Evolutionary conservation across 2,329 filamentous ascomycete genomes (phyloP).

Genomic region (Whalleya microplaca): DNA sequence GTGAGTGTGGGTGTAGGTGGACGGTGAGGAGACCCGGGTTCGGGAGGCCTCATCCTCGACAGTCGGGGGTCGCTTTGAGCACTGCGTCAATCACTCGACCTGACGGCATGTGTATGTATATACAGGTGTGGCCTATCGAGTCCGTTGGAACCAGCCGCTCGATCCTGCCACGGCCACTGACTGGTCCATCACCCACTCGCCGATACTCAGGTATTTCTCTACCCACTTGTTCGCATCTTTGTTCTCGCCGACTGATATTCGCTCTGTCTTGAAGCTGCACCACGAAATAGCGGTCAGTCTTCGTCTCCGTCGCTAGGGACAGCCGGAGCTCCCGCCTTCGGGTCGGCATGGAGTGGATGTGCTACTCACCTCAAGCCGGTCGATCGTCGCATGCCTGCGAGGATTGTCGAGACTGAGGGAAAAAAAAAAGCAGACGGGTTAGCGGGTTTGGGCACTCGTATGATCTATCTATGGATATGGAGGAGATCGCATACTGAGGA

Average conservation of each 20-base stretch:
- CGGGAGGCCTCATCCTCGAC: neutral
- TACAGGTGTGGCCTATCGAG: conserved; percentile 58
- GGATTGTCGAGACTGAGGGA: conserved; percentile 86
- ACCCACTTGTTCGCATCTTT: conserved; percentile 87
- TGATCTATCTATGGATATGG: neutral
- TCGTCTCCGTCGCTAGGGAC: neutral
- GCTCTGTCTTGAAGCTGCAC: conserved; percentile 85
- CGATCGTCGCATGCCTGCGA: conserved; percentile 95
- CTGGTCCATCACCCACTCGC: conserved; percentile 98
- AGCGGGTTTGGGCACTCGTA: conserved; percentile 3
- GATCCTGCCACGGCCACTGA: conserved; percentile 89
- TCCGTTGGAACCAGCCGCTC: conserved; percentile 90
- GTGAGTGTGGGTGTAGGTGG: no score
- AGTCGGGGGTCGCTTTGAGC: neutral
- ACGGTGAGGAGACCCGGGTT: neutral
- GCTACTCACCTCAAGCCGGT: conserved; percentile 92
- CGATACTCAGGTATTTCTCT: conserved; percentile 89
- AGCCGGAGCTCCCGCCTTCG: no score
- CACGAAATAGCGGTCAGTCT: conserved; percentile 54
- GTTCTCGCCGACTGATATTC: conserved; percentile 77
- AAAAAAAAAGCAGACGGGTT: conserved; percentile 25
- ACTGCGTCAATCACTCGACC: neutral
- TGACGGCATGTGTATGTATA: conserved; percentile 7
- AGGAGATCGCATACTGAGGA: conserved; percentile 68
- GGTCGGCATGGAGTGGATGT: conserved; percentile 23